Percentiles rank a stretch among this genome's conserved stretches.
Conservation (phyloP, 306 rosid genomes). For the Pterocarpus santalinus region DNA sequence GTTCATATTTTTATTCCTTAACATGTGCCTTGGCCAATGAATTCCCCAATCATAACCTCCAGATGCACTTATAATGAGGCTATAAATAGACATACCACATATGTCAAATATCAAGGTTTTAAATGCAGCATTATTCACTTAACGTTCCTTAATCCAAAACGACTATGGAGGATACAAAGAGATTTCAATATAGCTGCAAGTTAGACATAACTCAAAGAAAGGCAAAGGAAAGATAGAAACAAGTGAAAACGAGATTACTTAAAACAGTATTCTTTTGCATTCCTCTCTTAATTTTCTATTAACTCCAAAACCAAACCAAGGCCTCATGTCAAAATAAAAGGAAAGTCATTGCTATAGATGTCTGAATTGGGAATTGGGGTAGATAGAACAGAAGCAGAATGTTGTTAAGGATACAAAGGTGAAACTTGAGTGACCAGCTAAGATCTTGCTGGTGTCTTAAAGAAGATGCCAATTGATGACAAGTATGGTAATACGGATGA, state of each 20-base stretch:
- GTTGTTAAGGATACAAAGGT: background rate
- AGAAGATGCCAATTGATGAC: background rate
- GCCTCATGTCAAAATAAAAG: background rate
- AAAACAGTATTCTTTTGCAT: background rate
- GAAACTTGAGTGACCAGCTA: constrained; percentile 11
- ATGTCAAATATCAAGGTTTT: background rate
- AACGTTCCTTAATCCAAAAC: background rate
- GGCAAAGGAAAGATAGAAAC: background rate
- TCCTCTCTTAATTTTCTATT: background rate
- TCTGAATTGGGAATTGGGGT: background rate
- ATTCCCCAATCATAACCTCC: background rate
- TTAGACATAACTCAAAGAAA: background rate
- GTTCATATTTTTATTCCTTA: background rate
- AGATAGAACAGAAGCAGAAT: background rate
- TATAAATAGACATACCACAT: background rate
- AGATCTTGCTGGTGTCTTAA: constrained; percentile 13
- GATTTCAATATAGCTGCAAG: background rate
- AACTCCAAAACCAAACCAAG: background rate
- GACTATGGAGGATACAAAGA: background rate
- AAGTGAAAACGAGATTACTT: background rate
- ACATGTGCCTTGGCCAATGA: background rate
- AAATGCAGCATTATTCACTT: background rate
- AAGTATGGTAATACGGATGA: constrained; percentile 20
- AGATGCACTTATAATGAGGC: too few species aligned
- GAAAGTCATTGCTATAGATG: background rate